These are phyloP conservation scores for Auriscalpium orientale DNA, from an alignment of 768 basidiomycete genomes.

Conservation along the genomic window DNA sequence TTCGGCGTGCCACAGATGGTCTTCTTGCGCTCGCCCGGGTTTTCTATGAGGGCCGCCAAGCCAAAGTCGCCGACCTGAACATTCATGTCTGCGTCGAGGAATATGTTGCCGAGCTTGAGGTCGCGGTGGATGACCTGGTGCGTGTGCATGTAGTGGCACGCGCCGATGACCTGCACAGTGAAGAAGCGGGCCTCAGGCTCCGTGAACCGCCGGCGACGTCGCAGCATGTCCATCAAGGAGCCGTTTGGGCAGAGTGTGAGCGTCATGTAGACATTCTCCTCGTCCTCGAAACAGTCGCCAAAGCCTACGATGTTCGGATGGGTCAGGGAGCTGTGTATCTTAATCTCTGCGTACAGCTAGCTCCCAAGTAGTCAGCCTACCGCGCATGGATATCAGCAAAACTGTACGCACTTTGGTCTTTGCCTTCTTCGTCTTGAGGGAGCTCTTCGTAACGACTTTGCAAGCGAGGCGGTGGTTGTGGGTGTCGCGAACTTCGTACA, in stretches of 20 bases:
- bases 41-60: conserved; percentile 92
- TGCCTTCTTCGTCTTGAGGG: conserved; percentile 91
- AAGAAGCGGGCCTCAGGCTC: conserved; percentile 92
- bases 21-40: conserved; percentile 94
- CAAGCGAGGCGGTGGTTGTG: conserved; percentile 66
- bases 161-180: conserved; percentile 90
- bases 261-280: conserved; percentile 94
- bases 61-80: conserved; percentile 98
- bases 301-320: conserved; percentile 94
- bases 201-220: conserved; percentile 76
- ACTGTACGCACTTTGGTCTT: conserved; percentile 78
- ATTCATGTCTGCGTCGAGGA: conserved; percentile 88
- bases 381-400: background rate
- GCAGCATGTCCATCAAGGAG: conserved; percentile 85
- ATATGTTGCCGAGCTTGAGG: conserved; percentile 92
- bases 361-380: background rate
- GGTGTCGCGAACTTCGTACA: conserved; percentile 85
- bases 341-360: conserved; percentile 97
- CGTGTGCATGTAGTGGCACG: conserved; percentile 95
- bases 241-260: conserved; percentile 89
- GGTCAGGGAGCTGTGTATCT: conserved; percentile 84
- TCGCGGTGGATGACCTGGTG: conserved; percentile 97
- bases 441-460: conserved; percentile 89
- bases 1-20: conserved; percentile 99
- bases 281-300: conserved; percentile 92